Base-by-base conservation (phyloP, 1,284 basidiomycete genomes). In the Cryptococcus wingfieldii region DNA sequence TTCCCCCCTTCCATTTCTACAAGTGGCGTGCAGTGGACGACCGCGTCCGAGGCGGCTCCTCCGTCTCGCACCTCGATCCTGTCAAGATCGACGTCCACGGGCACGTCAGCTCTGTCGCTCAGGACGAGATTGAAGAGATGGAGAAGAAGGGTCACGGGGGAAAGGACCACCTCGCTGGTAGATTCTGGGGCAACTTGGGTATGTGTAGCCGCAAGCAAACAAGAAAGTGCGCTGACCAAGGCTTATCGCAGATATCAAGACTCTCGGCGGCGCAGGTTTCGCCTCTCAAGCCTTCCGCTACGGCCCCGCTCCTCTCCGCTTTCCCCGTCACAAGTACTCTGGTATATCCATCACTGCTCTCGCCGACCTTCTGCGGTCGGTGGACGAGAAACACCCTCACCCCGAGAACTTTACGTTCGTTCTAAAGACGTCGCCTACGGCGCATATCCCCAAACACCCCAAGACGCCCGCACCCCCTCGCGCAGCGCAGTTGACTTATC, bases 231-330 rank as follows among this genome's bases (percentile, higher is more conserved):
- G 9, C 50, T 16, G 25, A 47, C 39, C 28, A 39, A 19, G 23
- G 14, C 18, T 50, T 55, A 42, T 46, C 4, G 12, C 60, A 79
- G 79, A 81, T 56, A 80, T 75, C 52, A 68, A 70, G 16, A 78
- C 79, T 0, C 75, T 81, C 23, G 80, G 79, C 7, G 80, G 79
- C 7, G 80, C 80, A 9, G 80, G 80, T 0, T 81, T 81, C 57
- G 79, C 80, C 0, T 80, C 79, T 5, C 80, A 80, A 58, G 65
- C 72, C 0, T 73, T 77, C 48, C 58, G 66, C 7, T 78, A 77
- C 53, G 61, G 58, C 38, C 60, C 69, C 9, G 43, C 49, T 13
- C 69, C 70, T 2, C 65, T 74, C 19, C 51, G 52, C 28, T 64
- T 72, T 13, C 61, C 70, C 18, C 59, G 57, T 8, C 14, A 49